These are phyloP conservation scores for Albifimbria verrucaria DNA, from an alignment of 2,329 filamentous ascomycete genomes.

Conservation along the genomic window DNA sequence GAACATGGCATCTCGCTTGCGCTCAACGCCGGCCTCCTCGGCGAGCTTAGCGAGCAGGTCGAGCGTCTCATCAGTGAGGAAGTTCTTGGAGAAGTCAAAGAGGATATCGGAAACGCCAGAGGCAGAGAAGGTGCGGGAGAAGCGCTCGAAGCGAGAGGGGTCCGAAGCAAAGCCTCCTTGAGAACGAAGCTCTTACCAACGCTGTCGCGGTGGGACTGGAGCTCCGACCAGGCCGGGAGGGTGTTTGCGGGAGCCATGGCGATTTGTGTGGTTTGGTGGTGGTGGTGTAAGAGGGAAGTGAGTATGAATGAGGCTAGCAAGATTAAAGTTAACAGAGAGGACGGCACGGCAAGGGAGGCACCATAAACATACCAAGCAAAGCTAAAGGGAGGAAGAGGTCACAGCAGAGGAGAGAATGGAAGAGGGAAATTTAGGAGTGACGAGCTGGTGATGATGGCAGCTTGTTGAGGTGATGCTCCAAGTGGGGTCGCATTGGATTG, in stretches of 20 bases:
- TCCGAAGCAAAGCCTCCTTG: constrained; percentile 92
- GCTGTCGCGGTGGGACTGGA: constrained; percentile 84
- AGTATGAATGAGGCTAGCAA: no score
- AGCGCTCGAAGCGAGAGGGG: constrained; percentile 83
- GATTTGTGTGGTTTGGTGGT: not conserved
- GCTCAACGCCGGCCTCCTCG: constrained; percentile 84
- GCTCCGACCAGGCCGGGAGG: constrained; percentile 81
- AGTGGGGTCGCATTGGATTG: not conserved
- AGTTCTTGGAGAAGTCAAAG: constrained; percentile 99
- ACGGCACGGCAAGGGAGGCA: not conserved
- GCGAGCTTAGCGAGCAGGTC: constrained; percentile 84
- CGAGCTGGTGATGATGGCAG: not conserved
- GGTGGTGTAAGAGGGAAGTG: constrained; percentile 5
- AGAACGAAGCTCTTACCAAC: constrained; percentile 88
- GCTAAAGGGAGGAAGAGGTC: not conserved
- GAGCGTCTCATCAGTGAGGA: constrained; percentile 89
- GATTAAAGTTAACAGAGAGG: not conserved
- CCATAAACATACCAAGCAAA: not conserved
- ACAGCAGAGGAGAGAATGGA: not conserved
- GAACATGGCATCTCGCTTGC: constrained; percentile 97
- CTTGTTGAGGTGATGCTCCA: not conserved
- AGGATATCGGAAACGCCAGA: constrained; percentile 80
- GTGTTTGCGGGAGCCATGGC: constrained; percentile 79
- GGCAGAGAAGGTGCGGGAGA: constrained; percentile 82
- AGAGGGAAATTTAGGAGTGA: not conserved